Base-by-base conservation (phyloP, 2,329 filamentous ascomycete genomes). In the Cladobotryum mycophilum region DNA sequence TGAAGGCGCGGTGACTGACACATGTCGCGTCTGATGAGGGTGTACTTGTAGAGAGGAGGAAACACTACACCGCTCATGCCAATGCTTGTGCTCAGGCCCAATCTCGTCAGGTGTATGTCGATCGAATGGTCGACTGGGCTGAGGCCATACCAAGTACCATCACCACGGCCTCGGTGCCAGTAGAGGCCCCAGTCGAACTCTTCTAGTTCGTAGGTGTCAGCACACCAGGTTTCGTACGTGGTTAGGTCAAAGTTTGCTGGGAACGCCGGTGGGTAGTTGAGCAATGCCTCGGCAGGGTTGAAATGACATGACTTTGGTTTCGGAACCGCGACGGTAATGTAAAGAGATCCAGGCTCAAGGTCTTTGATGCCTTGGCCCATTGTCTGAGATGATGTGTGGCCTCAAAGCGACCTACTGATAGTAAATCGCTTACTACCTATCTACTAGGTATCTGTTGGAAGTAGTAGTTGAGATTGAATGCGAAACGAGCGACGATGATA, bases 121-220 rank as follows among this genome's bases (percentile, higher is more conserved):
- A 46, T 42, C 49, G 40, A 17, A 46, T 35, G 30, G 44, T 48
- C 51, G 43, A 46, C 46, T 37, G 36, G 48, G 51, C 47, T 56
- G 56, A 30, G 47, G 30, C 46, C 56, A 51, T 65, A 65, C 62
- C 61, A 63, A 8, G 58, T 61, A 18, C 66, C 60, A 33, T 61
- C 53, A 20, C 54, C 53, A 18, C 55, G 52, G 40, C 48, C 50
- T 36, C 61, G 60, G 47, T 69, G 63, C 53, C 60, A 66, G 55
- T 69, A 70, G 43, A 70, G 49, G n/a, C 65, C 67, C 67, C 67
- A 69, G 55, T 60, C 57, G 43, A 70, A 69, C 41, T 68, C 62
- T 37, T 65, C 62, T 5, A 53, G 54, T 4, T 51, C 58, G 17
- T 53, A 46, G 18, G 57, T 55, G 33, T 57, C 42, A 5, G 59